Conservation (phyloP, 192 early-diverging fungal genomes). For the Coemansia sp. region DNA sequence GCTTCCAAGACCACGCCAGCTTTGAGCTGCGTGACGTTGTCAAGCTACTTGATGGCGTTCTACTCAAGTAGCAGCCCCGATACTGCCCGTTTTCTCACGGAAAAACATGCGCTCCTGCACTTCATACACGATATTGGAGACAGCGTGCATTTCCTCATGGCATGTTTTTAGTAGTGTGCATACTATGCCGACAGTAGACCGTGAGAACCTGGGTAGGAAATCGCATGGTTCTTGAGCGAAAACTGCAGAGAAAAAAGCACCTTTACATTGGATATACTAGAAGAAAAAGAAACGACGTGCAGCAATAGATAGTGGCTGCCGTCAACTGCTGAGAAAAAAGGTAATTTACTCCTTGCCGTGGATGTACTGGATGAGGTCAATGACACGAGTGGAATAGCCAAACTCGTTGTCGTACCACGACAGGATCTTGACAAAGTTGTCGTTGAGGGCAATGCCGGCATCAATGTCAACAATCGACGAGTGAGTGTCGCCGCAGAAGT, state of each 20-base stretch:
- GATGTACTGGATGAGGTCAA: constrained; percentile 83
- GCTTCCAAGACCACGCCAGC: constrained; percentile 9
- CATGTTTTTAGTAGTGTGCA: not conserved
- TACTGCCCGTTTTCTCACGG: not conserved
- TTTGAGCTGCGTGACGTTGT: constrained; percentile 31
- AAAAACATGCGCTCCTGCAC: too few species aligned
- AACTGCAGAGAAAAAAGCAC: not conserved
- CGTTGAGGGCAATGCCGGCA: constrained; percentile 91
- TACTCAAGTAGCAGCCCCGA: constrained; percentile 8
- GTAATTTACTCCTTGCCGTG: constrained; percentile 50
- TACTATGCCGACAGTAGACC: not conserved
- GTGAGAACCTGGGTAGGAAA: not conserved
- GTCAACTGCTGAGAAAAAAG: not conserved
- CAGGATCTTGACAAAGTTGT: constrained; percentile 95
- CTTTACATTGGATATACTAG: constrained; percentile 1
- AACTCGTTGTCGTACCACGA: constrained; percentile 92
- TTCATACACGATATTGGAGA: not conserved
- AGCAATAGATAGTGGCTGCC: not conserved
- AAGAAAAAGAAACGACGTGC: not conserved
- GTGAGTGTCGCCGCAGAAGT: constrained; percentile 89
- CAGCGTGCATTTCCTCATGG: not conserved
- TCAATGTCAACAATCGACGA: constrained; percentile 95
- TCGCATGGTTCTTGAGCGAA: not conserved
- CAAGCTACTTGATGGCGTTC: constrained; percentile 6
- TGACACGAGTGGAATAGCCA: constrained; percentile 89